A percentile compares a stretch with the other conserved stretches of the same genome.
Conservation (phyloP, 441 rosid genomes). For the Lepidium campestre region DNA sequence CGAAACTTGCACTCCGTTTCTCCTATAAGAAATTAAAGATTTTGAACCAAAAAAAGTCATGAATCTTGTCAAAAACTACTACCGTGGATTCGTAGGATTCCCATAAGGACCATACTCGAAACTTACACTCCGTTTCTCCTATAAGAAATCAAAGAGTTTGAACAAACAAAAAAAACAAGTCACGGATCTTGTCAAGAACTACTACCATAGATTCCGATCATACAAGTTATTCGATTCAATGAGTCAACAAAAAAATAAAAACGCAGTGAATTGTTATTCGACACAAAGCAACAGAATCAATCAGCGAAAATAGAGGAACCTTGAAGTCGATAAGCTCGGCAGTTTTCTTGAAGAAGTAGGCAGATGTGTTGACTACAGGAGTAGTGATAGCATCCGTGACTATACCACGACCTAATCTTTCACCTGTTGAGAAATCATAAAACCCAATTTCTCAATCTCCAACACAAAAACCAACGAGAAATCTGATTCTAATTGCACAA, state of each 20-base stretch:
- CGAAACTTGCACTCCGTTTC: conserved; percentile 74
- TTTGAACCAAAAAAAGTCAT: neutral
- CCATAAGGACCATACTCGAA: conserved; percentile 98
- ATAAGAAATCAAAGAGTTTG: conserved; percentile 7
- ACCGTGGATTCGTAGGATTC: conserved; percentile 64
- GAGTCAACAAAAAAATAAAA: neutral
- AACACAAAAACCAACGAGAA: neutral
- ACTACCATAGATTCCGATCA: neutral
- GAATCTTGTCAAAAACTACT: neutral
- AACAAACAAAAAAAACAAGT: neutral
- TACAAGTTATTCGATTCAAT: neutral
- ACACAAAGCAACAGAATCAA: neutral
- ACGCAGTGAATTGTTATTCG: neutral
- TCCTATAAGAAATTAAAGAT: conserved; percentile 42
- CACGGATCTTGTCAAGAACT: neutral
- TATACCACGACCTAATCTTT: conserved; percentile 90
- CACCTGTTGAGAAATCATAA: conserved; percentile 42
- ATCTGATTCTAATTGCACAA: neutral
- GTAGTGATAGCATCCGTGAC: conserved; percentile 96
- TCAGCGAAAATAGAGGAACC: conserved; percentile 31
- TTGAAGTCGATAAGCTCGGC: conserved; percentile 85
- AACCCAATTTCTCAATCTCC: neutral
- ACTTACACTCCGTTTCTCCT: conserved; percentile 81
- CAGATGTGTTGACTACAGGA: conserved; percentile 92
- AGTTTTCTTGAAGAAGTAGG: conserved; percentile 81